Base-by-base conservation (phyloP, 495 filamentous ascomycete genomes). In the Penicillium silybi region DNA sequence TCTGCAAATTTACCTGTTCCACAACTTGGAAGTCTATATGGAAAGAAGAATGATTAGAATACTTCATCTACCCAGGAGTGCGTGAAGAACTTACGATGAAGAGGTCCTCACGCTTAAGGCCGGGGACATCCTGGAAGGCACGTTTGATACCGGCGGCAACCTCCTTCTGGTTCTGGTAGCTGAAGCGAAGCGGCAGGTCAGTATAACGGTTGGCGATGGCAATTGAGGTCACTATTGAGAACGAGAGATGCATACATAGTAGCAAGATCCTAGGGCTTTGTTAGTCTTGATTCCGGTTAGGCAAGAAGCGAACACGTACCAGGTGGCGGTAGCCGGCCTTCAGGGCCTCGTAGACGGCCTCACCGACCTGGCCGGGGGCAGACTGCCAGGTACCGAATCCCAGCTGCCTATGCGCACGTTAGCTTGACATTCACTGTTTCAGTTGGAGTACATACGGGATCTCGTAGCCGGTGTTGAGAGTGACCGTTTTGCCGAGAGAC, bases 321-420 rank as follows among this genome's bases (percentile, higher is more conserved):
- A 81, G 61, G 55, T 81, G 78, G 57, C 78, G 76, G 64, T 81
- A 82, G 52, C 79, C 79, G 17, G 68, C 67, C 64, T 75, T 78
- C 56, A 82, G 57, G 41, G 79, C 79, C 54, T 71, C 58, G 47
- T 78, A 76, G 50, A 82, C 79, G 40, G 77, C 76, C 53, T 76
- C 64, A 32, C 74, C 74, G 48, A 82, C 79, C 64, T 80, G 68
- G 43, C 76, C 75, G 41, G 71, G 78, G 48, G 69, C 71, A 25
- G 77, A 74, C 52, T 79, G 77, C 79, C 79, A 82, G 54, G 79
- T 82, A 48, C 79, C 79, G 44, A 80, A 73, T 50, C 79, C 79
- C 62, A 81, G 57, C 51, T 69, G 67, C 53, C 73, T 76, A 46
- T 16, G 10, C 3, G 20, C 15, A 15, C 0, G 32, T 54, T 41